Evolutionary conservation across 768 basidiomycete genomes (phyloP).

Genomic region (Kwoniella heveanensis): DNA sequence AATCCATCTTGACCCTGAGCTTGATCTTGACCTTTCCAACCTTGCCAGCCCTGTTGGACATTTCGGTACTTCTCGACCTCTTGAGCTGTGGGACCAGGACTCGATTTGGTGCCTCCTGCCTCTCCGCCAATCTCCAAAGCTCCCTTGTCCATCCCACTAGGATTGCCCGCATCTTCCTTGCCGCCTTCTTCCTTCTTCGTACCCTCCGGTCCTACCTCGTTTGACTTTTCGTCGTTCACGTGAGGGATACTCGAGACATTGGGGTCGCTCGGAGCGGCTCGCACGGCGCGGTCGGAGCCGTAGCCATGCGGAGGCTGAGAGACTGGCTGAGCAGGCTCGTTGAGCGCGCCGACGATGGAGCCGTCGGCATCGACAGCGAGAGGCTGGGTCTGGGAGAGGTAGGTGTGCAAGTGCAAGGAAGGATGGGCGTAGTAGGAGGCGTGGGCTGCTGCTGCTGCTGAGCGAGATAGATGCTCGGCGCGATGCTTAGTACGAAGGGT

Average conservation of each 20-base stretch:
- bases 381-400: slow-evolving; percentile 21
- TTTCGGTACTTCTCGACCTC: slow-evolving; percentile 30
- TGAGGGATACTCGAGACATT: slow-evolving; percentile 19
- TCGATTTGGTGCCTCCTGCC: slow-evolving; percentile 39
- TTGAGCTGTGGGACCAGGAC: slow-evolving; percentile 42
- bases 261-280: slow-evolving; percentile 1
- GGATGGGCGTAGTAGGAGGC: slow-evolving; percentile 51
- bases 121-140: slow-evolving; percentile 42
- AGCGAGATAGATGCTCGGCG: slow-evolving; percentile 43
- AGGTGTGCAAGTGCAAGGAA: slow-evolving; percentile 41
- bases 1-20: neutral
- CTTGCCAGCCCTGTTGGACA: slow-evolving; percentile 8
- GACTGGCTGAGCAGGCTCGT: slow-evolving; percentile 7
- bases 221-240: slow-evolving; percentile 14
- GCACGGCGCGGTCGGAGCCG: neutral
- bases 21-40: slow-evolving; percentile 22
- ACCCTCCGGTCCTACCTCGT: slow-evolving; percentile 33
- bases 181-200: slow-evolving; percentile 46
- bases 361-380: slow-evolving; percentile 6
- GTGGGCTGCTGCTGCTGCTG: slow-evolving; percentile 47
- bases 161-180: slow-evolving; percentile 43
- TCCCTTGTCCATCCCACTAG: slow-evolving; percentile 42
- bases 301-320: neutral
- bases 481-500: slow-evolving; percentile 24
- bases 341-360: slow-evolving; percentile 7